Conservation (phyloP, 768 basidiomycete species). For the Kwoniella botswanensis region DNA sequence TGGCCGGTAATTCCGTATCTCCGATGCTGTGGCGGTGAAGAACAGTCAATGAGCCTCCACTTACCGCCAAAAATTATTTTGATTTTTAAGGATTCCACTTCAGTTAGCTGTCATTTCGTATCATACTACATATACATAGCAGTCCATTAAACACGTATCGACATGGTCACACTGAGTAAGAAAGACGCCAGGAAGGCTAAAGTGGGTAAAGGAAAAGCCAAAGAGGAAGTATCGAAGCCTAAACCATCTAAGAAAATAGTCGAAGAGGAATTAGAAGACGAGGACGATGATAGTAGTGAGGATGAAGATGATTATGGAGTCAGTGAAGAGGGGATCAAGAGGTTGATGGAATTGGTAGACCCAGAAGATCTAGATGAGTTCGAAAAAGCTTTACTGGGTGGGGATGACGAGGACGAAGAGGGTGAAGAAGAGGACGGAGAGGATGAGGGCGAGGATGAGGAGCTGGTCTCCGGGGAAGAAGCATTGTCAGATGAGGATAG, state of each 20-base stretch:
- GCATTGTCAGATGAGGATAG: conserved; percentile 37
- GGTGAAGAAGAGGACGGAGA: conserved; percentile 56
- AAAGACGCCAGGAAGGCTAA: conserved; percentile 35
- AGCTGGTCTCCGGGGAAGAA: conserved; percentile 31
- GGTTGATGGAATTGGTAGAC: conserved; percentile 50
- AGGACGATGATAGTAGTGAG: conserved; percentile 40
- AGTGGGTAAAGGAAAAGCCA: conserved; percentile 36
- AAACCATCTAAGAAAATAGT: conserved; percentile 6
- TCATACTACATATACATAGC: conserved; percentile 13
- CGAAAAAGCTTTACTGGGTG: conserved; percentile 65
- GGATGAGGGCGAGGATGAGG: conserved; percentile 37
- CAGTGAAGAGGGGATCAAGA: conserved; percentile 48
- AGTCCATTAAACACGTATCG: conserved; percentile 1
- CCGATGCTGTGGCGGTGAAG: background rate
- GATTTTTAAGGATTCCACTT: background rate
- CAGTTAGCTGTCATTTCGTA: background rate
- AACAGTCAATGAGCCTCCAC: background rate
- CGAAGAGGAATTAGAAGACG: conserved; percentile 19
- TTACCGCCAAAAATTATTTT: conserved; percentile 16
- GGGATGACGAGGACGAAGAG: conserved; percentile 46
- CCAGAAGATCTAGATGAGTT: conserved; percentile 70
- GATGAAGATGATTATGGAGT: conserved; percentile 56
- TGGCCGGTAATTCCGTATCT: conserved; percentile 1
- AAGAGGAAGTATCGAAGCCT: conserved; percentile 1
- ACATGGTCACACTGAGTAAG: conserved; percentile 41